Evolutionary conservation across 306 rosid genomes (phyloP).

Genomic region (Mucuna pruriens): DNA sequence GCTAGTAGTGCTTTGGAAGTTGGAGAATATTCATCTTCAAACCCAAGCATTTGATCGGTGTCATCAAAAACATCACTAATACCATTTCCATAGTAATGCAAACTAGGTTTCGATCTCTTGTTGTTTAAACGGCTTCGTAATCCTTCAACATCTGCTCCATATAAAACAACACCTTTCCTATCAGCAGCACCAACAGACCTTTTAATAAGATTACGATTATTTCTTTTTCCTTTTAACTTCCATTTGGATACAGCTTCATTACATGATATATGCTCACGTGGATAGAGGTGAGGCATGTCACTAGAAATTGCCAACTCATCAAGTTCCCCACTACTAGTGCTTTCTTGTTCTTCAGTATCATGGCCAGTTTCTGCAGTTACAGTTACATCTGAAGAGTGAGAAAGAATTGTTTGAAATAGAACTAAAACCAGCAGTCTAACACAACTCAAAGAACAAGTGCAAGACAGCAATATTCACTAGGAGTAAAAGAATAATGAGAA

Average conservation of each 20-base stretch:
- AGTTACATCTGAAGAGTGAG: conserved; percentile 43
- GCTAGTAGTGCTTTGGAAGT: conserved; percentile 52
- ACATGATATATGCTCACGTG: conserved; percentile 56
- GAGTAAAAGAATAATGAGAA: neutral
- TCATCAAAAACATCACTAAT: conserved; percentile 53
- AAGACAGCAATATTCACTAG: conserved; percentile 7
- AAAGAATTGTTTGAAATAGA: conserved; percentile 20
- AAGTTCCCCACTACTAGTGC: conserved; percentile 73
- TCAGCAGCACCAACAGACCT: conserved; percentile 57
- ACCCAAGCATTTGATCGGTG: conserved; percentile 54
- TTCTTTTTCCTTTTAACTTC: conserved; percentile 94
- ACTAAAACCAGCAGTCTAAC: conserved; percentile 1
- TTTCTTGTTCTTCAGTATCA: conserved; percentile 66
- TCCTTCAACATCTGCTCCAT: conserved; percentile 67
- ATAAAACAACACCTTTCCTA: conserved; percentile 46
- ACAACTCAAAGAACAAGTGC: conserved; percentile 11
- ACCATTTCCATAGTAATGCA: conserved; percentile 42
- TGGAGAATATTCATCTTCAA: conserved; percentile 62
- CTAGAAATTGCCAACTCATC: conserved; percentile 70
- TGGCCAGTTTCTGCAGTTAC: conserved; percentile 59
- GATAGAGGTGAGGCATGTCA: conserved; percentile 72
- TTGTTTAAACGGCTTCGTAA: conserved; percentile 47
- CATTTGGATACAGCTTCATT: conserved; percentile 93
- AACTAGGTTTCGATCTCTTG: conserved; percentile 38
- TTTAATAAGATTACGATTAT: conserved; percentile 72